Percentiles rank a stretch among this genome's conserved stretches.
phyloP scores from a whole-genome alignment of 2,329 filamentous ascomycete species.

The Pyrenochaeta sp. region DNA sequence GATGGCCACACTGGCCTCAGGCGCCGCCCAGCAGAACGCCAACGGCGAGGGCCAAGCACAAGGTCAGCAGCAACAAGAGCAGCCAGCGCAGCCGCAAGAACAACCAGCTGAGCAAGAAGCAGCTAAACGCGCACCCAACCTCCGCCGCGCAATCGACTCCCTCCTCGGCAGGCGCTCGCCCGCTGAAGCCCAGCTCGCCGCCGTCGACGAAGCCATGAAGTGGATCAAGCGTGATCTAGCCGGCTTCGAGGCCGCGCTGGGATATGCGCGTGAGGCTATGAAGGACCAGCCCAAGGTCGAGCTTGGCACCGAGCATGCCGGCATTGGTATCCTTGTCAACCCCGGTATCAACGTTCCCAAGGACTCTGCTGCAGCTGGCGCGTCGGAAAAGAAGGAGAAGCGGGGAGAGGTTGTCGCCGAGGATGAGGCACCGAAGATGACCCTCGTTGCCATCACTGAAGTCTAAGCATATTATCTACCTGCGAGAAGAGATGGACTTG shows the following conservation, averaged over 20 bases:
- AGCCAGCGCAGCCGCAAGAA: constrained; percentile 17
- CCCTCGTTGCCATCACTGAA: constrained; percentile 49
- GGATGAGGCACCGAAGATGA: constrained; percentile 46
- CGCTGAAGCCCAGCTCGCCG: constrained; percentile 34
- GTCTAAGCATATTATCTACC: constrained; percentile 31
- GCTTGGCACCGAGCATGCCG: constrained; percentile 57
- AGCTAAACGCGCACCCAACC: constrained; percentile 33
- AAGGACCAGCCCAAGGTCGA: constrained; percentile 58
- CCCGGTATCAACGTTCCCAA: constrained; percentile 48
- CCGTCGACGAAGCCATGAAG: constrained; percentile 41
- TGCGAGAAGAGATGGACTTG: constrained; percentile 7
- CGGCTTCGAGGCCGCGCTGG: constrained; percentile 58
- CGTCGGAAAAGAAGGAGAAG: constrained; percentile 27
- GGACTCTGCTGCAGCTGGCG: constrained; percentile 47
- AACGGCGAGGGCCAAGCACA: constrained; percentile 24
- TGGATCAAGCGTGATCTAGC: constrained; percentile 58
- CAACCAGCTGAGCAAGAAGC: constrained; percentile 35
- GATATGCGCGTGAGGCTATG: constrained; percentile 56
- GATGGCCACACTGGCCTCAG: constrained; percentile 56
- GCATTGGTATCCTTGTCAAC: constrained; percentile 49
- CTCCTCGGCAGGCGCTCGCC: constrained; percentile 37
- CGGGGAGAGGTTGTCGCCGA: constrained; percentile 41
- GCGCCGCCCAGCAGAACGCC: constrained; percentile 40
- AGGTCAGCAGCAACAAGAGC: constrained; percentile 21
- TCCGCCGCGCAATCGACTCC: constrained; percentile 35